These are phyloP conservation scores for Phylloporus scabripes DNA, from an alignment of 768 basidiomycete genomes.

Conservation along the genomic window DNA sequence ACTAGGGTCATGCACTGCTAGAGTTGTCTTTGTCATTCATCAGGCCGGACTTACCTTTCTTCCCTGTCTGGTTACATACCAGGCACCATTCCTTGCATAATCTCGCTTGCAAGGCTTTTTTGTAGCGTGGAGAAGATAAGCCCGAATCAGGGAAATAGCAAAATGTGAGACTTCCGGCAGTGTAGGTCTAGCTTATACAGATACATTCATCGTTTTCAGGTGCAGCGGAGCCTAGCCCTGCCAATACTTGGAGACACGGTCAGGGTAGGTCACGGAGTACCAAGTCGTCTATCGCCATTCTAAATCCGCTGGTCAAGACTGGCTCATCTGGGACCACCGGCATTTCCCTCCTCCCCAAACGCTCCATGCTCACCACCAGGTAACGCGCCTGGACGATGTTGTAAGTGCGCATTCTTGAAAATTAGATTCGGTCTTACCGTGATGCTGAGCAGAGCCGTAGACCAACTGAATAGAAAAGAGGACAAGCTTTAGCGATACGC, in stretches of 20 bases:
- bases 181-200: background rate
- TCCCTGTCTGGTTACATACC: background rate
- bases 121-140: too few relatives aligned
- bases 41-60: too few relatives aligned
- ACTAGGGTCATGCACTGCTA: too few relatives aligned
- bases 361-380: slow-evolving; percentile 22
- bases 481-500: background rate
- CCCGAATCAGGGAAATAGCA: background rate
- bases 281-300: background rate
- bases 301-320: slow-evolving; percentile 12
- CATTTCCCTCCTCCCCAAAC: slow-evolving; percentile 9
- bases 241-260: background rate
- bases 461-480: slow-evolving; percentile 10
- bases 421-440: slow-evolving; percentile 4
- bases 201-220: background rate
- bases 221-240: background rate
- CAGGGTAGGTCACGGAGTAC: background rate
- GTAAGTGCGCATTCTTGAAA: background rate
- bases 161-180: background rate
- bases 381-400: slow-evolving; percentile 18
- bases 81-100: background rate
- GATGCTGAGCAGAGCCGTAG: slow-evolving; percentile 7
- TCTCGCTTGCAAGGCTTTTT: background rate
- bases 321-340: background rate
- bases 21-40: too few relatives aligned